A percentile compares a stretch with the other conserved stretches of the same genome.
Conservation (phyloP, 805 yeast species). For the Candida ficus region DNA sequence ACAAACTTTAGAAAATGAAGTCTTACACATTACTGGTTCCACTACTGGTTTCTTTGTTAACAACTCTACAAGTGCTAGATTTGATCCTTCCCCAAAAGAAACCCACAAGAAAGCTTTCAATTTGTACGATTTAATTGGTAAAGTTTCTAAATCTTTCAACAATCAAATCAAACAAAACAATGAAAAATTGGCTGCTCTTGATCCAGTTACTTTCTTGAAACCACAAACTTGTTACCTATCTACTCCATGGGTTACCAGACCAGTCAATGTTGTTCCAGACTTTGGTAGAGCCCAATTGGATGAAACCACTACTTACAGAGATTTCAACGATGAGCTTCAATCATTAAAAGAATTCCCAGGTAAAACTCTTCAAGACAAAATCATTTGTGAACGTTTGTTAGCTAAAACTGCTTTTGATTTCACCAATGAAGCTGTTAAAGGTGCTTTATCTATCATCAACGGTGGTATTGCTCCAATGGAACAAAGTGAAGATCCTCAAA, state of each 20-base stretch:
- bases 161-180: slow-evolving; percentile 49
- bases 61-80: slow-evolving; percentile 58
- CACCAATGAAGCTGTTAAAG: slow-evolving; percentile 66
- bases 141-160: slow-evolving; percentile 60
- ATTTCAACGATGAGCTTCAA: slow-evolving; percentile 92
- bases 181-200: slow-evolving; percentile 34
- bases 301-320: slow-evolving; percentile 38
- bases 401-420: slow-evolving; percentile 73
- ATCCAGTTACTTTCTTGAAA: slow-evolving; percentile 51
- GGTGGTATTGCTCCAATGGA: slow-evolving; percentile 77
- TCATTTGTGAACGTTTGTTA: slow-evolving; percentile 70
- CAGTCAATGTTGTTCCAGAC: slow-evolving; percentile 20
- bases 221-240: slow-evolving; percentile 59
- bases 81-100: slow-evolving; percentile 57
- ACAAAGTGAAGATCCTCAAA: slow-evolving; percentile 59
- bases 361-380: slow-evolving; percentile 54
- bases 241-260: slow-evolving; percentile 65
- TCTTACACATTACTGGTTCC: slow-evolving; percentile 71
- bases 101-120: slow-evolving; percentile 30
- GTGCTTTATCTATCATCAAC: slow-evolving; percentile 70
- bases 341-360: slow-evolving; percentile 68
- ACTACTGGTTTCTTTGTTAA: slow-evolving; percentile 77
- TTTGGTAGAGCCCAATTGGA: slow-evolving; percentile 25
- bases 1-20: slow-evolving; percentile 78
- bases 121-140: slow-evolving; percentile 53